These are phyloP conservation scores for Citrus cavaleriei DNA, from an alignment of 345 rosid species.

Conservation along the genomic window DNA sequence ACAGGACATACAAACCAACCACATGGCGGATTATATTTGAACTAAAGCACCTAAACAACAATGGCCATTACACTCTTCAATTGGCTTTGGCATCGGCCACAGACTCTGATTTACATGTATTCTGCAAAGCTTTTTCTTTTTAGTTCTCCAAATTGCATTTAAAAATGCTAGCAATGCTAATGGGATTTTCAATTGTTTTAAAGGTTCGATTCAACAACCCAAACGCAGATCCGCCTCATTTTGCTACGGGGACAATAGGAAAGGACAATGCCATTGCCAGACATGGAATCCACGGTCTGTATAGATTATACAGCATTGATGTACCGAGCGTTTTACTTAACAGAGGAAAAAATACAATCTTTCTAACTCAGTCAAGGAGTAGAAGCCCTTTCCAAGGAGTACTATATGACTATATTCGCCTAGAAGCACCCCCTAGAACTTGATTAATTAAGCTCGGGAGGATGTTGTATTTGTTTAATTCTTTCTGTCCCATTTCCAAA, in stretches of 20 bases:
- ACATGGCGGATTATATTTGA: constrained; percentile 69
- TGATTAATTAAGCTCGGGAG: not conserved
- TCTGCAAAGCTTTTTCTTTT: too few species aligned
- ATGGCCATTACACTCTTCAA: constrained; percentile 54
- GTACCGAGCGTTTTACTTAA: constrained; percentile 36
- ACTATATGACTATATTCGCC: constrained; percentile 89
- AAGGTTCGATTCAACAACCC: constrained; percentile 61
- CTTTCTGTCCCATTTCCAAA: not conserved
- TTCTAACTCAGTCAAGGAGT: constrained; percentile 60
- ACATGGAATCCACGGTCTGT: constrained; percentile 88
- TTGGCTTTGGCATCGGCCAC: constrained; percentile 75
- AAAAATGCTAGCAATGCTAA: not conserved
- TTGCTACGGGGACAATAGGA: constrained; percentile 58
- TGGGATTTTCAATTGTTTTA: not conserved
- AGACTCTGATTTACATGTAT: constrained; percentile 47
- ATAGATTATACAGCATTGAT: constrained; percentile 54
- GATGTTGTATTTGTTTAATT: not conserved
- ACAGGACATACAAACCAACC: constrained; percentile 30
- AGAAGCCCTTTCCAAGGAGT: constrained; percentile 45
- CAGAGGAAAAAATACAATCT: constrained; percentile 51
- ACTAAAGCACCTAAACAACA: constrained; percentile 19
- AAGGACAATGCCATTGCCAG: constrained; percentile 85
- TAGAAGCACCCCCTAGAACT: constrained; percentile 57
- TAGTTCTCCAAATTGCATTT: not conserved
- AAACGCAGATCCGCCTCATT: constrained; percentile 23